Conservation (phyloP, 2,329 filamentous ascomycete species). For the Colletotrichum graminicola region DNA sequence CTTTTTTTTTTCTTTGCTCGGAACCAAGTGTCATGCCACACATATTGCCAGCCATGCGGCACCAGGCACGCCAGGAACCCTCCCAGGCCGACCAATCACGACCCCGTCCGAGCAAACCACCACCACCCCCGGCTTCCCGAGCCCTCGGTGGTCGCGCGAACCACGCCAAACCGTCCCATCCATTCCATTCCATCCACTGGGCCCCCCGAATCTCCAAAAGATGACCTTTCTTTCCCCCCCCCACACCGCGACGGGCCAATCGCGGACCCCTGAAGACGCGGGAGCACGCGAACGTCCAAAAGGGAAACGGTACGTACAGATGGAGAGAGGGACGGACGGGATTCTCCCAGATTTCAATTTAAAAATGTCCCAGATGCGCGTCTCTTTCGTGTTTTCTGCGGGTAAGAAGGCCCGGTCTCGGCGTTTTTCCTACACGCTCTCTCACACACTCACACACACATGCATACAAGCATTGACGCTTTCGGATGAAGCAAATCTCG, state of each 20-base stretch:
- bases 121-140: slow-evolving; percentile 10
- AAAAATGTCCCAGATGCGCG: background rate
- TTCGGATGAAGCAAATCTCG: slow-evolving; percentile 19
- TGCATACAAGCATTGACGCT: background rate
- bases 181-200: too few relatives aligned
- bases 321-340: background rate
- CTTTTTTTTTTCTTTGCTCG: background rate
- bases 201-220: slow-evolving; percentile 7
- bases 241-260: slow-evolving; percentile 24
- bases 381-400: slow-evolving; percentile 3
- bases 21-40: background rate
- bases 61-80: background rate
- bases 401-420: too few relatives aligned
- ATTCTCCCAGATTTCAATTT: background rate
- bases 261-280: background rate
- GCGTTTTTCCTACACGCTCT: background rate
- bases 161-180: slow-evolving; percentile 9
- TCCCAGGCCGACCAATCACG: slow-evolving; percentile 3
- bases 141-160: slow-evolving; percentile 8
- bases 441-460: too few relatives aligned
- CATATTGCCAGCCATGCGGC: background rate
- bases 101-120: background rate
- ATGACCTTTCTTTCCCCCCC: background rate
- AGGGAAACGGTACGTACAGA: background rate
- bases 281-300: slow-evolving; percentile 18